Evolutionary conservation across 164 flowering plant species (phyloP), one percentile per base, ranked within the genome.

Genomic region (Dillenia suffruticosa): DNA sequence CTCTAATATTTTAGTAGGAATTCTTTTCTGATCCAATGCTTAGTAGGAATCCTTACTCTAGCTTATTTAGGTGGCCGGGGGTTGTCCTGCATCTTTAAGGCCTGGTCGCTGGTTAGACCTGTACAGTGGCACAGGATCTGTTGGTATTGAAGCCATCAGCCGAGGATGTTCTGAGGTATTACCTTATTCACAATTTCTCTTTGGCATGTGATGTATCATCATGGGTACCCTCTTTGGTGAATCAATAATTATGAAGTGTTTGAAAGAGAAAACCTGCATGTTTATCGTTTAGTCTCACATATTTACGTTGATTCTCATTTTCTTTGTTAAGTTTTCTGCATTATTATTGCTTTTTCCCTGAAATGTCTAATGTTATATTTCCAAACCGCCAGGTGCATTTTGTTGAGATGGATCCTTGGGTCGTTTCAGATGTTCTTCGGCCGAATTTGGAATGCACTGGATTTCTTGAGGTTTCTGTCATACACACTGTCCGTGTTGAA

Each of bases 371-470:
- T 56, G 43, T 59, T 55, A 48, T 46, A 10, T 56, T 52, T 67
- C 14, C 62, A 11, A 44, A 48, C 44, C 67, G 24, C 14, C 81
- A 93, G 97, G 97, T 74, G n/a, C 95, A 90, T 69, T 94, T 90
- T 78, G 90, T 94, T 73, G 98, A 94, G 80, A 94, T 94, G 96
- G 98, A 94, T 82, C 98, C 95, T 64, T 94, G 96, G 97, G 97
- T 90, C 63, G 79, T 89, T 63, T 84, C 96, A 56, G 79, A 90
- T 78, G 90, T 94, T 58, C 72, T 94, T 44, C 80, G 67, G 48
- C 98, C 97, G 71, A 94, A 94, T 70, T 79, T 94, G 75, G 88
- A 90, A 65, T 73, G 82, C 65, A 90, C 92, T 43, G 92, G 88
- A 16, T 94, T 90, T 77, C 81, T 84, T 69, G 90, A 90, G 65